These are phyloP conservation scores for Albifimbria verrucaria DNA, from an alignment of 2,329 filamentous ascomycete genomes.

Conservation along the genomic window DNA sequence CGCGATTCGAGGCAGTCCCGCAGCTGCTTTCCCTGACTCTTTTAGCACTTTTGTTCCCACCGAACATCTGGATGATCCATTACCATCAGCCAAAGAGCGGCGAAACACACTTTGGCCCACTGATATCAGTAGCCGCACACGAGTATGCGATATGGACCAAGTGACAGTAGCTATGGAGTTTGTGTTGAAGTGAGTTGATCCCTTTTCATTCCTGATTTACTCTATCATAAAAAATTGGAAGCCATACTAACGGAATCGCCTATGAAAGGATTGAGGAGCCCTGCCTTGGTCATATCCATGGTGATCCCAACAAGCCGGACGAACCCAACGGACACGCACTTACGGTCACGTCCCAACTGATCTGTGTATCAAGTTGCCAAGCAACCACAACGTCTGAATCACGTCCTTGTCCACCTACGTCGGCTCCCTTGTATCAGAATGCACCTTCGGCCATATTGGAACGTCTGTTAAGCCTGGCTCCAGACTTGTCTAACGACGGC, in stretches of 20 bases:
- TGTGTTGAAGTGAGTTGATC: conserved; percentile 23
- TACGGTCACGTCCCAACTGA: conserved; percentile 18
- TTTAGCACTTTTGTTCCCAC: neutral
- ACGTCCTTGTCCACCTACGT: neutral
- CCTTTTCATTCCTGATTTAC: neutral
- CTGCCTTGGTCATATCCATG: conserved; percentile 23
- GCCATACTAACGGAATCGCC: neutral
- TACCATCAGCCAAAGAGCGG: neutral
- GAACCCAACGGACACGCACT: conserved; percentile 23
- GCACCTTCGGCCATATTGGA: conserved; percentile 18
- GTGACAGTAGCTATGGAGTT: conserved; percentile 27
- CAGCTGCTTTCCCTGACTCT: neutral
- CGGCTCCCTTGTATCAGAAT: conserved; percentile 4
- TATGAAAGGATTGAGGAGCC: conserved; percentile 21
- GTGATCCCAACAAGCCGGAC: conserved; percentile 18
- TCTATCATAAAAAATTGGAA: neutral
- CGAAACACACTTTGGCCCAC: neutral
- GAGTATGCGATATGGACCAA: conserved; percentile 19
- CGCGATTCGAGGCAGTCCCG: neutral
- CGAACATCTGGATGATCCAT: neutral
- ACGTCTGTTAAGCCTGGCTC: conserved; percentile 18
- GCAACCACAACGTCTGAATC: neutral
- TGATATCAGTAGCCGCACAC: neutral
- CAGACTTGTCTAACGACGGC: conserved; percentile 21
- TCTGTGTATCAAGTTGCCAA: conserved; percentile 2